A percentile compares a stretch with the other conserved stretches of the same genome.
phyloP scores from a whole-genome alignment of 106 monocot genomes.

The Platanthera zijinensis region DNA sequence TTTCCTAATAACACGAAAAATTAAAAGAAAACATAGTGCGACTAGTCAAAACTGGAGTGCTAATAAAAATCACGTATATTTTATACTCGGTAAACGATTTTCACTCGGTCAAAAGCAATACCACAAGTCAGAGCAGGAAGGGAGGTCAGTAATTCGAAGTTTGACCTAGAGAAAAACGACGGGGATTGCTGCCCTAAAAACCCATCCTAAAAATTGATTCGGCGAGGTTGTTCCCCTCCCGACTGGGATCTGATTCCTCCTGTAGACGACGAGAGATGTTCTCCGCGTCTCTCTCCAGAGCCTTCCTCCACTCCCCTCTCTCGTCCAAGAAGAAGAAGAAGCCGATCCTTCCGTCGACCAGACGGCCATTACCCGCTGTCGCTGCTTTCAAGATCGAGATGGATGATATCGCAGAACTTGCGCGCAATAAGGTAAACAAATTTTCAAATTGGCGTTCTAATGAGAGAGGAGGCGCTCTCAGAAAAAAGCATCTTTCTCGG shows the following conservation, averaged over 20 bases:
- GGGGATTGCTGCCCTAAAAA: too few relatives aligned
- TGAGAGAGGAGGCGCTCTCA: background rate
- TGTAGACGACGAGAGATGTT: background rate
- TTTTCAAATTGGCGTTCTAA: background rate
- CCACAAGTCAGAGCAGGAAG: too few relatives aligned
- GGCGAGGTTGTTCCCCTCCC: too few relatives aligned
- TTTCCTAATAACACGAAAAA: too few relatives aligned
- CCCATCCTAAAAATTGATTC: too few relatives aligned
- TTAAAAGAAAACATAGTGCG: too few relatives aligned
- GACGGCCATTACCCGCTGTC: background rate
- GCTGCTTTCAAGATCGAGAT: constrained; percentile 16
- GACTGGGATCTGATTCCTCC: background rate
- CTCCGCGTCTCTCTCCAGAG: background rate
- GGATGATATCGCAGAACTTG: constrained; percentile 29
- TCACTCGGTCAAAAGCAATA: too few relatives aligned
- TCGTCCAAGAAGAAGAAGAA: background rate
- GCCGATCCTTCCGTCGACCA: constrained; percentile 1
- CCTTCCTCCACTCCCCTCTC: background rate
- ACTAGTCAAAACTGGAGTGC: too few relatives aligned
- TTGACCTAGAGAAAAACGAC: too few relatives aligned
- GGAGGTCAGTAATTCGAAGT: too few relatives aligned
- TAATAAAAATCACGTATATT: too few relatives aligned
- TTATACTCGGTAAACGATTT: too few relatives aligned
- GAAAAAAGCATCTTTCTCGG: background rate
- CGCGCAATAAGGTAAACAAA: constrained; percentile 42